A percentile compares a stretch with the other conserved stretches of the same genome.
Conservation (phyloP, 371 early-diverging fungal genomes). For the Entomophthora muscae region DNA sequence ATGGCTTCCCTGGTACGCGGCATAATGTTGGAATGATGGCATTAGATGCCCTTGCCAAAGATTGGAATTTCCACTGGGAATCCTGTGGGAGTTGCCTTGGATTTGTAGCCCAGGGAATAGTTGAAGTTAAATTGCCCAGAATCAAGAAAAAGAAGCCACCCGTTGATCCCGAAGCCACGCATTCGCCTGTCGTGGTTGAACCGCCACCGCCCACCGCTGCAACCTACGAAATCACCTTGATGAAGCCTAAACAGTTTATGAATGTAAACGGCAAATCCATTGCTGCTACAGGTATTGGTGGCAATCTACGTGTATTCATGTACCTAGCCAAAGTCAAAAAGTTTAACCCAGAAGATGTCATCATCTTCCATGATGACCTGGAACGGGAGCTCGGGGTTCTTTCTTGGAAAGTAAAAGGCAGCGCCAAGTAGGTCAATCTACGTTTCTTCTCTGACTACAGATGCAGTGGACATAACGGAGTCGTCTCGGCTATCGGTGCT, state of each 20-base stretch:
- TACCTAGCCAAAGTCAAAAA: background rate
- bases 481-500: conserved; percentile 38
- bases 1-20: conserved; percentile 36
- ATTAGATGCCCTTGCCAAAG: conserved; percentile 32
- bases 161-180: background rate
- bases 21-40: conserved; percentile 63
- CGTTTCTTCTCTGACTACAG: background rate
- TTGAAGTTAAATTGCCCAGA: conserved; percentile 9
- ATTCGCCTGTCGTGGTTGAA: background rate
- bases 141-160: background rate
- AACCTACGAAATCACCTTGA: conserved; percentile 24
- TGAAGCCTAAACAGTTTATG: conserved; percentile 49
- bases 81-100: conserved; percentile 22
- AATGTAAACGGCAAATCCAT: conserved; percentile 51
- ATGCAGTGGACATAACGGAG: conserved; percentile 56
- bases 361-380: conserved; percentile 64
- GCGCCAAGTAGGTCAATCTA: conserved; percentile 19
- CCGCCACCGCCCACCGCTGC: conserved; percentile 11
- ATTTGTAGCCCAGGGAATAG: conserved; percentile 19
- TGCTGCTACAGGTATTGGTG: conserved; percentile 41
- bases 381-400: conserved; percentile 43
- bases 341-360: conserved; percentile 17
- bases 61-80: conserved; percentile 25
- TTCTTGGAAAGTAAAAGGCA: conserved; percentile 36
- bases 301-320: too few relatives aligned